phyloP scores from a whole-genome alignment of 2,329 filamentous ascomycete genomes.

The Botryotinia globosa region DNA sequence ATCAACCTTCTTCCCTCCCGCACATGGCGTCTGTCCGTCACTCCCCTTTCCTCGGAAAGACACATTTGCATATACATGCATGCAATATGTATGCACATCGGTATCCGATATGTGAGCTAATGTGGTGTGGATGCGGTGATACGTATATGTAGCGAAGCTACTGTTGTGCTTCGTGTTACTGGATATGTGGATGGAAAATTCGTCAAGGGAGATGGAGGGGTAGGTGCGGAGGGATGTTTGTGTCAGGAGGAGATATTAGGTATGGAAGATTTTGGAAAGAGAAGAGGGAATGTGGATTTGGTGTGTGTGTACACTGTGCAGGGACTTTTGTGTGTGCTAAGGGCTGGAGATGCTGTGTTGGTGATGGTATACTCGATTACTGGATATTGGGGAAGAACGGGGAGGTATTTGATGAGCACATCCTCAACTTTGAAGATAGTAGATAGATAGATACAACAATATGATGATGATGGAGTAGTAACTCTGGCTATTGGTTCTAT shows the following conservation, averaged over 20 bases:
- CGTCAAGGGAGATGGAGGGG: background rate
- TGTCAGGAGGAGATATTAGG: background rate
- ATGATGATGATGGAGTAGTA: background rate
- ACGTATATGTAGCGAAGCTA: background rate
- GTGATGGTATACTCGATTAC: background rate
- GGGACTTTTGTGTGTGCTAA: background rate
- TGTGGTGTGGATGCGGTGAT: too few relatives aligned
- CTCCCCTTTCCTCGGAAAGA: background rate
- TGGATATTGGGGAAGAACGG: background rate
- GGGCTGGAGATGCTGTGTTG: background rate
- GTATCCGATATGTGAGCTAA: background rate
- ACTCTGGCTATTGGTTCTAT: background rate
- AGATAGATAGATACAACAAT: too few relatives aligned
- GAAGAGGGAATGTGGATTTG: background rate
- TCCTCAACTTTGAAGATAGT: background rate
- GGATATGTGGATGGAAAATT: background rate
- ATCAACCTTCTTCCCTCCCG: background rate
- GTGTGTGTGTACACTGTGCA: background rate
- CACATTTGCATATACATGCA: background rate
- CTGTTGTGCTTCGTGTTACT: background rate
- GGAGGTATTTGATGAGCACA: background rate
- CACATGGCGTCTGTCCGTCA: conserved; percentile 4
- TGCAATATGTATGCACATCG: background rate
- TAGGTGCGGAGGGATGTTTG: background rate
- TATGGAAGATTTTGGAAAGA: background rate